Percentiles rank a stretch among this genome's conserved stretches.
Conservation (phyloP, 768 basidiomycete genomes). For the Chalciporus piperatus region DNA sequence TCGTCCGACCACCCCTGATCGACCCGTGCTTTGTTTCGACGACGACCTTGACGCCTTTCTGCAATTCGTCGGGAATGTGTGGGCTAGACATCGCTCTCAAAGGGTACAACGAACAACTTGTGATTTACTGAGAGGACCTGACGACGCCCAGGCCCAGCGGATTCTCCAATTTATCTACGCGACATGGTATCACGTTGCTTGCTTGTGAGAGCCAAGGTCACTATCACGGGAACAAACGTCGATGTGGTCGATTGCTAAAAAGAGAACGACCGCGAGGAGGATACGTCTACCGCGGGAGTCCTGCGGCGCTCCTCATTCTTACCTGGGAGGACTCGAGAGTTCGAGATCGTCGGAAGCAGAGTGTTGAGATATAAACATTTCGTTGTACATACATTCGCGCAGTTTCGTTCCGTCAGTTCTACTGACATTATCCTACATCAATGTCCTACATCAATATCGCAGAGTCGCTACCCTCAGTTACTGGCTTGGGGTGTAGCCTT, state of each 20-base stretch:
- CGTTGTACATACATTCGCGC: not conserved
- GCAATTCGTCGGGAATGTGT: conserved; percentile 60
- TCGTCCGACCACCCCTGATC: conserved; percentile 56
- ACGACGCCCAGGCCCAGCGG: no score
- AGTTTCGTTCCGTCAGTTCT: not conserved
- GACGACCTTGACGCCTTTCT: conserved; percentile 39
- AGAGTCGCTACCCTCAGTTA: not conserved
- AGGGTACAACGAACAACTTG: no score
- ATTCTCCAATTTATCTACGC: conserved; percentile 10
- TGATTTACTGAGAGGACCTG: no score
- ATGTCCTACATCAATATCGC: conserved; percentile 7
- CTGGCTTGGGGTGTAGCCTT: conserved; percentile 27
- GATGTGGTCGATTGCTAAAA: not conserved
- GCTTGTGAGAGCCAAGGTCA: conserved; percentile 4
- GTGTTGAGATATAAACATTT: no score
- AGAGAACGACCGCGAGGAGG: not conserved
- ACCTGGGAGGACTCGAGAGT: not conserved
- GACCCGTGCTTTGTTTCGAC: conserved; percentile 56
- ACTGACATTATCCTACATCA: not conserved
- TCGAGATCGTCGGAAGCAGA: no score
- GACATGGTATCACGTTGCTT: not conserved
- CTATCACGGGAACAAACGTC: not conserved
- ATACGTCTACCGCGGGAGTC: not conserved
- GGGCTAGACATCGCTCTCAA: conserved; percentile 8
- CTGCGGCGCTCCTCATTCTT: conserved; percentile 2